phyloP scores from a whole-genome alignment of 2,329 filamentous ascomycete genomes.

The Tetracladium maxilliforme region DNA sequence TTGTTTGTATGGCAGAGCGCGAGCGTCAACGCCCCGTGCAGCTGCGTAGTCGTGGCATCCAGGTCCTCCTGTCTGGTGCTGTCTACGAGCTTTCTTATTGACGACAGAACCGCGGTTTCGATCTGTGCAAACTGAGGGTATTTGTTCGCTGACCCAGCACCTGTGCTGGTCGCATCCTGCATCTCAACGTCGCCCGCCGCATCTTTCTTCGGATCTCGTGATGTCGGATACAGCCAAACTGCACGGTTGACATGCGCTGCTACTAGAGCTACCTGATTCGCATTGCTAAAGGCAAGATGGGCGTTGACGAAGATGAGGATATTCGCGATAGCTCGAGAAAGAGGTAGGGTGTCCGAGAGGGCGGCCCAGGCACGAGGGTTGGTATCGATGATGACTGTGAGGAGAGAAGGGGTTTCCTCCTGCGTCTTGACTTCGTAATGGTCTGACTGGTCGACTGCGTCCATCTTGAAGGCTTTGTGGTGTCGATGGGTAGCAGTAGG shows the following conservation, averaged over 20 bases:
- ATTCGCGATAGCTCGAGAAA: constrained; percentile 75
- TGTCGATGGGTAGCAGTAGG: too few species aligned
- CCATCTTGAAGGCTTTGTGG: constrained; percentile 38
- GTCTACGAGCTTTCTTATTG: constrained; percentile 58
- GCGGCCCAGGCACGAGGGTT: constrained; percentile 90
- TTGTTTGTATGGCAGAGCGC: constrained; percentile 88
- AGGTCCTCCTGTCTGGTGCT: constrained; percentile 52
- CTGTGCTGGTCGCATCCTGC: constrained; percentile 26
- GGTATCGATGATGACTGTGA: constrained; percentile 86
- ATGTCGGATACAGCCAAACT: constrained; percentile 72
- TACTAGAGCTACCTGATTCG: constrained; percentile 83
- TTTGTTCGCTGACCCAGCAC: constrained; percentile 46
- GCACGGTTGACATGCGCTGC: constrained; percentile 80
- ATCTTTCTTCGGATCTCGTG: constrained; percentile 18
- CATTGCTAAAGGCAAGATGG: constrained; percentile 84
- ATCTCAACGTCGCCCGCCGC: constrained; percentile 39
- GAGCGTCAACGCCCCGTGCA: constrained; percentile 81
- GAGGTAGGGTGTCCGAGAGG: constrained; percentile 57
- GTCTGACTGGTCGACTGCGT: constrained; percentile 47
- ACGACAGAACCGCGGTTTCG: constrained; percentile 63
- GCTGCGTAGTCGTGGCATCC: constrained; percentile 60
- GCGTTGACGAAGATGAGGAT: constrained; percentile 94
- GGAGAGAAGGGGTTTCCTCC: constrained; percentile 59
- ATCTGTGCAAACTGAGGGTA: constrained; percentile 84
- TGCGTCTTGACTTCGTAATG: constrained; percentile 30